Evolutionary conservation across 257 asterid species (phyloP).

Genomic region (Eucommia ulmoides): DNA sequence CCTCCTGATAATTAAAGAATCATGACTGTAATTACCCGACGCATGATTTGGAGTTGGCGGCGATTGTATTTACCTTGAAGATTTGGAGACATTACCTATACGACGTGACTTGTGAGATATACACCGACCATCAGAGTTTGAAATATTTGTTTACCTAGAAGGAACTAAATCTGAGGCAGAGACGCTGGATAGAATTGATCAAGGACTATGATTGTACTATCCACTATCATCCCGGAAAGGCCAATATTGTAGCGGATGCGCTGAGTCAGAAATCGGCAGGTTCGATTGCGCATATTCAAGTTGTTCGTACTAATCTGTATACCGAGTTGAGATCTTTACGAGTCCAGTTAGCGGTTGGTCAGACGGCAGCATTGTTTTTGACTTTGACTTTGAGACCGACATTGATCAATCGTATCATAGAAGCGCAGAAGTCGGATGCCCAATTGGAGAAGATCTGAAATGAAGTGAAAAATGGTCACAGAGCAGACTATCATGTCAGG

Average conservation of each 20-base stretch:
- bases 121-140: neutral
- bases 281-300: neutral
- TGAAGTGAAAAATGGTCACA: neutral
- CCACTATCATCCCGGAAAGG: neutral
- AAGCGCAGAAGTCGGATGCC: neutral
- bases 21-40: neutral
- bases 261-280: neutral
- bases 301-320: too few relatives aligned
- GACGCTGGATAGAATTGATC: neutral
- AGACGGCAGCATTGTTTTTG: neutral
- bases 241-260: conserved; percentile 1
- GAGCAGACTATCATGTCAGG: neutral
- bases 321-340: too few relatives aligned
- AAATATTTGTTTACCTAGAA: neutral
- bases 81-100: neutral
- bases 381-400: neutral
- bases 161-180: neutral
- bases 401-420: neutral
- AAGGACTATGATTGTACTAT: neutral
- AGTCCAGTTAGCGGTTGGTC: neutral
- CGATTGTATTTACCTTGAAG: neutral
- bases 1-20: neutral
- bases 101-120: neutral
- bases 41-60: neutral
- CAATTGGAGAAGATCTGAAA: neutral